Evolutionary conservation across 2,329 filamentous ascomycete genomes (phyloP), one percentile per base, ranked within the genome.

Genomic region (Zymoseptoria crescenta): DNA sequence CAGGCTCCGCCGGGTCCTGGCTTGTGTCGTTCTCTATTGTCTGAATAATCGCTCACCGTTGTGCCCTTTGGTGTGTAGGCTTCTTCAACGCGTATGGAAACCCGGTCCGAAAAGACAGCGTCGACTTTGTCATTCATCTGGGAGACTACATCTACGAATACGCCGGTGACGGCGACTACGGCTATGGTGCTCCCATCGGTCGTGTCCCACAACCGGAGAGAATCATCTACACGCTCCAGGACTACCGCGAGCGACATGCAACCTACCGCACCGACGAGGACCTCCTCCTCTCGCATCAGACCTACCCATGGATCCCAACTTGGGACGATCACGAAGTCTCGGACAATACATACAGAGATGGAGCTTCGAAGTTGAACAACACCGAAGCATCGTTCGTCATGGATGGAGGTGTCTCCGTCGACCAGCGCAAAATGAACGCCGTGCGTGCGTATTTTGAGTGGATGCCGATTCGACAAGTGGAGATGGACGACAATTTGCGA

Each of bases 351-450:
- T 89, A 84, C 68, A 77, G 81, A 24, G 85, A 85, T 66, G 86
- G 86, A 1, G 81, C 79, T 8, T 79, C 80, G 1, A 76, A 77
- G 3, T 73, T 87, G 24, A 86, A 85, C 70, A 89, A 89, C 70
- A 87, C 83, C 8, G 85, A 87, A 66, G 79, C 81, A 7, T 86
- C 83, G 0, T 89, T 88, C 73, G 68, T 83, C 28, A 76, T 80
- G 53, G 79, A 83, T 58, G 75, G 75, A 10, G 74, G 75, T 56
- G 79, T 89, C n/a, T 83, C 80, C 30, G 83, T 88, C n/a, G 86
- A 89, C 64, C 83, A 87, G 69, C 80, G 86, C 63, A 89, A 89
- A 75, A 84, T 87, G 78, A 87, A 89, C 56, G 87, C 86, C 1
- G 86, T 89, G 1, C 78, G 87, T 45, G 85, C 86, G 2, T 87